Base-by-base conservation (phyloP, 2,329 filamentous ascomycete genomes). In the Colletotrichum salicis region DNA sequence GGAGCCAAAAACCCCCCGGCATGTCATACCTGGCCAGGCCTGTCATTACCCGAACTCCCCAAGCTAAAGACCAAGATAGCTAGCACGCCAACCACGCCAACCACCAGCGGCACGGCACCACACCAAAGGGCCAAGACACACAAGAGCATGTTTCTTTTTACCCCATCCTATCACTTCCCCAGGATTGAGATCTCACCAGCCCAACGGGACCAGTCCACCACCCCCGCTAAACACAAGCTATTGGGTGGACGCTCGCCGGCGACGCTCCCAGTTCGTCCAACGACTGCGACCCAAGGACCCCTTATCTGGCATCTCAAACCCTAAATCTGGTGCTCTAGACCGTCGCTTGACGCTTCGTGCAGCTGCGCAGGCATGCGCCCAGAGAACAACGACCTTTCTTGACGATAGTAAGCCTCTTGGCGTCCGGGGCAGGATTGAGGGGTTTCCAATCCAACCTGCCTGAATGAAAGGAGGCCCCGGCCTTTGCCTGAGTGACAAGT, bases 11-110 rank as follows among this genome's bases (percentile, higher is more conserved):
- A 19, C 2, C 37, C 65, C 65, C 59, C 48, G 59, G 59, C 31
- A 45, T 59, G 10, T n/a, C 22, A 24, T 10, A 7, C 52, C 24
- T 29, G 48, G 37, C 19, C 37, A 41, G 37, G 37, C 54, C 65
- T 69, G 54, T 48, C 59, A 54, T 45, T 72, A 72, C 70, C 70
- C 70, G 65, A 72, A 72, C 64, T 64, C 64, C 56, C 65, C 66
- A 72, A 70, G 59, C 45, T 48, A 10, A 58, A 55, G 27, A 57
- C 24, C 27, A 19, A 48, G 41, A 22, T 12, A 65, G 35, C 45
- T 12, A 65, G 63, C 45, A 55, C 56, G 56, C 67, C 67, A 70
- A 68, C 65, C 45, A 55, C 56, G 56, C 67, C 67, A 70, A 63
- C 65, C 70, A 60, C 60, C 31, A 52, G 31, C 19, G 22, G 29